Percentiles rank a stretch among this genome's conserved stretches.
Evolutionary conservation across 441 rosid genomes (phyloP).

Genomic region (Pelargonium cotyledonis): DNA sequence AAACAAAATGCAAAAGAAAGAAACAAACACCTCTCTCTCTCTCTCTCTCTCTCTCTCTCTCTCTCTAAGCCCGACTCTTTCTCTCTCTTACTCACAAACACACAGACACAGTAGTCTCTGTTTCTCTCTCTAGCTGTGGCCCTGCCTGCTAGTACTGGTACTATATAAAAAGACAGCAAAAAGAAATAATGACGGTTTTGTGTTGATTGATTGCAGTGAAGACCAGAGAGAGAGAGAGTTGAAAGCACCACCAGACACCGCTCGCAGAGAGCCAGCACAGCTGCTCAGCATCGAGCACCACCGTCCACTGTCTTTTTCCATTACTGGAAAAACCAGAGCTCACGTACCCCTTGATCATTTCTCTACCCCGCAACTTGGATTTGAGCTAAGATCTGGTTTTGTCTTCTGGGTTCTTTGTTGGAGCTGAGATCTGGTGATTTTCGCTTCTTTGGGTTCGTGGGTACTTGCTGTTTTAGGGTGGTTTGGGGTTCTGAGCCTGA

Average conservation of each 20-base stretch:
- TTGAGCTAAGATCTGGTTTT: neutral
- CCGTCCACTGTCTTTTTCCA: neutral
- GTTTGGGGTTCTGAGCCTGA: neutral
- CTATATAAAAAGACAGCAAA: neutral
- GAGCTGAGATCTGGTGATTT: constrained; percentile 1
- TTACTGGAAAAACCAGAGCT: neutral
- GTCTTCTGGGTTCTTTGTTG: neutral
- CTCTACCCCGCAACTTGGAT: neutral
- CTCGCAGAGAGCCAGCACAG: no score
- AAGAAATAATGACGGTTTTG: neutral
- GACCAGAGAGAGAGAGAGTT: neutral
- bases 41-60: no score
- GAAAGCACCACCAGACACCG: neutral
- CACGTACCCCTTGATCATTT: neutral
- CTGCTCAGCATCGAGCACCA: neutral
- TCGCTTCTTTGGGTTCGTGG: neutral
- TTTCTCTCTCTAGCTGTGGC: neutral
- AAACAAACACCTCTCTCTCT: no score
- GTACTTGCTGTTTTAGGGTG: neutral
- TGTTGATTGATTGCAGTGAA: neutral
- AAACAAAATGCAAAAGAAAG: no score
- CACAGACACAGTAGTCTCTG: neutral
- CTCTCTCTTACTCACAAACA: no score
- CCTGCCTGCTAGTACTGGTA: neutral
- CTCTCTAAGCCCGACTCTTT: no score